Conservation (phyloP, 1,139 yeast species). For the Diutina rugosa region DNA sequence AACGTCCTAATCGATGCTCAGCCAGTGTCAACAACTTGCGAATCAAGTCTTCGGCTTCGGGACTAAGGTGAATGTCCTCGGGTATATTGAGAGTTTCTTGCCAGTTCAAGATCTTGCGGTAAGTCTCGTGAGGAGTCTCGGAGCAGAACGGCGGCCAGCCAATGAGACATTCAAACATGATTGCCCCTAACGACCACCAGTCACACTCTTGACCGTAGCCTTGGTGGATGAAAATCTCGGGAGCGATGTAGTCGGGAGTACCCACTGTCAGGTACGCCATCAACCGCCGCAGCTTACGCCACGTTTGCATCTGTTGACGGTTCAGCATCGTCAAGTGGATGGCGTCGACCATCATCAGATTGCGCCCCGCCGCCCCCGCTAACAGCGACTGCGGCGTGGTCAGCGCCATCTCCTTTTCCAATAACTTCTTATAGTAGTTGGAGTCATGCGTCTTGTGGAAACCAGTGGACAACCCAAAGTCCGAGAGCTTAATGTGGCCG, state of each 20-base stretch:
- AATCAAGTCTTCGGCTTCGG: slow-evolving; percentile 89
- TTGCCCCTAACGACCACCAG: slow-evolving; percentile 99
- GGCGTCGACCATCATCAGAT: slow-evolving; percentile 88
- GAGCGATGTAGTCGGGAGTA: slow-evolving; percentile 97
- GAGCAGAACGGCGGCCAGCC: slow-evolving; percentile 99
- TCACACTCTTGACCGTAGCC: slow-evolving; percentile 99
- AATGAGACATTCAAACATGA: slow-evolving; percentile 95
- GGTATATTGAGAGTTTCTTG: slow-evolving; percentile 90
- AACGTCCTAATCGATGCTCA: slow-evolving; percentile 80
- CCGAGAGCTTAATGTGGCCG: slow-evolving; percentile 69
- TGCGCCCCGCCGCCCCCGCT: slow-evolving; percentile 26
- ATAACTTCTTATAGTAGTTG: slow-evolving; percentile 57
- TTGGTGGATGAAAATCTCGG: slow-evolving; percentile 91
- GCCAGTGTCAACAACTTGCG: slow-evolving; percentile 71
- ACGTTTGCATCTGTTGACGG: slow-evolving; percentile 94
- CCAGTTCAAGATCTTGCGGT: slow-evolving; percentile 89
- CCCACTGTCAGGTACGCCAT: slow-evolving; percentile 99
- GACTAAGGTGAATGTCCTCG: slow-evolving; percentile 86
- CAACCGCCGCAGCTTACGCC: slow-evolving; percentile 90
- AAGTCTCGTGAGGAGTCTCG: slow-evolving; percentile 97
- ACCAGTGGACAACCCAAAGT: slow-evolving; percentile 77
- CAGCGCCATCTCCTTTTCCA: slow-evolving; percentile 40
- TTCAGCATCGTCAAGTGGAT: slow-evolving; percentile 92
- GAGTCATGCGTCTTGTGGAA: slow-evolving; percentile 80
- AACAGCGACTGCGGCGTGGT: slow-evolving; percentile 3